Evolutionary conservation across 1,284 basidiomycete genomes (phyloP).

Genomic region (Ustilago bromivora): DNA sequence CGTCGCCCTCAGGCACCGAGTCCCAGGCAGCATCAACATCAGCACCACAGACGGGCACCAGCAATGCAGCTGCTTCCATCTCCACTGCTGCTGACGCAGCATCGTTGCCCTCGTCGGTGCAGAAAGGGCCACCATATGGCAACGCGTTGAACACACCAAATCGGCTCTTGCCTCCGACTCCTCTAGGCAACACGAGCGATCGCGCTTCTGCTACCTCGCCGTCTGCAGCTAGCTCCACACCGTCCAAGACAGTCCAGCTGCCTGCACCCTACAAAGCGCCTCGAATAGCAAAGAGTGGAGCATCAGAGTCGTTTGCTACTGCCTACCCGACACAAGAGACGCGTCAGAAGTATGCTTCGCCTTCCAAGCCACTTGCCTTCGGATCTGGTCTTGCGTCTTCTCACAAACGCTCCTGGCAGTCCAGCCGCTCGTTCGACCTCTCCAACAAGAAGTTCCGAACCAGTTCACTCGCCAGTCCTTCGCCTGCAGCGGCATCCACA

Average conservation of each 20-base stretch:
- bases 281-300: constrained; percentile 19
- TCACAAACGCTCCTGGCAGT: constrained; percentile 44
- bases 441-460: constrained; percentile 40
- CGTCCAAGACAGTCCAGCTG: constrained; percentile 22
- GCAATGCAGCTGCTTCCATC: not conserved
- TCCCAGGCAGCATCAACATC: not conserved
- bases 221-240: constrained; percentile 8
- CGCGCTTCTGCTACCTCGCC: constrained; percentile 13
- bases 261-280: constrained; percentile 50
- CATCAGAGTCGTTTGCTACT: constrained; percentile 49
- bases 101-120: not conserved
- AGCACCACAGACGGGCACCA: not conserved
- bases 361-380: constrained; percentile 34
- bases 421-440: constrained; percentile 27
- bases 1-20: constrained; percentile 12
- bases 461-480: not conserved
- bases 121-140: constrained; percentile 17
- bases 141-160: constrained; percentile 23
- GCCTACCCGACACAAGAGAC: constrained; percentile 53
- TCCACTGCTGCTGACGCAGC: not conserved
- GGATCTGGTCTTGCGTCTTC: constrained; percentile 13
- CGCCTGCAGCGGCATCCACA: constrained; percentile 10
- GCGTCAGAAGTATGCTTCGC: constrained; percentile 55
- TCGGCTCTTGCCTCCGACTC: constrained; percentile 40
- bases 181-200: constrained; percentile 27